Conservation (phyloP, 2,329 filamentous ascomycete species). For the Grosmannia clavigera region DNA sequence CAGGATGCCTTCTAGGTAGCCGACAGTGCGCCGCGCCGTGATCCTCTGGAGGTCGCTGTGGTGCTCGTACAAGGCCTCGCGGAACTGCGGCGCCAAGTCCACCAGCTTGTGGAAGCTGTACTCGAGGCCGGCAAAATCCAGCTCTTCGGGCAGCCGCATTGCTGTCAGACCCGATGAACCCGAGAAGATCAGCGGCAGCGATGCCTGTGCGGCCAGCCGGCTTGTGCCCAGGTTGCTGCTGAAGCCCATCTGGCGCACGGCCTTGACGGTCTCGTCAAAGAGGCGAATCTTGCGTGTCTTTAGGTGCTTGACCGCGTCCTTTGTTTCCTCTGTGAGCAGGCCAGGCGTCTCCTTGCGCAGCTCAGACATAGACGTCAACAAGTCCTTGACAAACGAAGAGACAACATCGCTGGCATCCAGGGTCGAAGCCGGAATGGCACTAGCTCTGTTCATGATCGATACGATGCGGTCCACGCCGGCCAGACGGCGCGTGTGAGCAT, state of each 20-base stretch:
- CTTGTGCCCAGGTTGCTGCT: conserved; percentile 68
- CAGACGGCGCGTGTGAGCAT: conserved; percentile 46
- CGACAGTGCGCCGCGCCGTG: conserved; percentile 66
- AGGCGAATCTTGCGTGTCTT: conserved; percentile 84
- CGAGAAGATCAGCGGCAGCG: conserved; percentile 57
- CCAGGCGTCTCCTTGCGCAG: conserved; percentile 75
- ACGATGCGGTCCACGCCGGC: conserved; percentile 23
- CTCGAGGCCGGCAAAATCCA: conserved; percentile 35
- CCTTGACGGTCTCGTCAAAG: conserved; percentile 77
- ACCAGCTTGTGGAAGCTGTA: conserved; percentile 71
- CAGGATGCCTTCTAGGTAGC: conserved; percentile 78
- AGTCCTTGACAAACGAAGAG: conserved; percentile 53
- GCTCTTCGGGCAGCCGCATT: conserved; percentile 14
- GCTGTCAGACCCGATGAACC: conserved; percentile 27
- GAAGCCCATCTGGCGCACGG: conserved; percentile 79
- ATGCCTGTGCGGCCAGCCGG: conserved; percentile 59
- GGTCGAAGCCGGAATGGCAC: conserved; percentile 21
- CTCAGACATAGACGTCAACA: conserved; percentile 56
- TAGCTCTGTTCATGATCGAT: background rate
- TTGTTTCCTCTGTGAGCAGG: conserved; percentile 76
- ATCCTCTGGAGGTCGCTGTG: conserved; percentile 74
- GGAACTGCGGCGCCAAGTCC: conserved; percentile 56
- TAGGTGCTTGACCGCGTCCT: conserved; percentile 70
- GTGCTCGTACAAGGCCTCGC: conserved; percentile 58
- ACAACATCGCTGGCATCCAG: conserved; percentile 49